Base-by-base conservation (phyloP, 495 filamentous ascomycete species). In the Penicillium longicatenatum region DNA sequence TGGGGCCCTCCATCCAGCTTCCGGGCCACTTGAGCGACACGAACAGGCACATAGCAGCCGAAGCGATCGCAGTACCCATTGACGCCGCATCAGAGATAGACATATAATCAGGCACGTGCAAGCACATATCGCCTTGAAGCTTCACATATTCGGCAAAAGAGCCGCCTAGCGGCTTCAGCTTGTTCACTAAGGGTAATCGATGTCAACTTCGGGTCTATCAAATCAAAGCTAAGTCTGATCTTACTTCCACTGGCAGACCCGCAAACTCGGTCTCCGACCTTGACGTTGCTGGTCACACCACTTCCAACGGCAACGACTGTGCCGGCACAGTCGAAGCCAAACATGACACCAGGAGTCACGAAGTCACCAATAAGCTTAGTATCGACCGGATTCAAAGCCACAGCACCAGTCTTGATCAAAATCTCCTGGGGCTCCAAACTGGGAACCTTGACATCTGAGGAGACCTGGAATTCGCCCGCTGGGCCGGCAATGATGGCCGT, bases 251-350 rank as follows among this genome's bases (percentile, higher is more conserved):
- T 17, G 17, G 20, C 48, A 10, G 16, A 19, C 5, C 48, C 48
- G 29, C 29, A 33, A 4, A 50, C 48, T 20, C 48, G 48, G 20
- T 50, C 48, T 6, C 68, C 68, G 3, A 71, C 44, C 9, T 41
- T 43, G 20, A 63, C 21, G 10, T 57, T 30, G 24, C 33, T 14
- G 1, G 46, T 35, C 3, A 62, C 69, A 43, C 63, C 62, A 8
- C 45, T 17, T 33, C 71, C 75, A 6, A 73, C 22, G n/a, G 66
- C 64, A 20, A 73, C 71, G 12, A 79, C 52, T 5, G 59, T 57
- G 4, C 77, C 78, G 11, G 74, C 63, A 45, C 74, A 79, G 53
- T 81, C 78, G 53, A 61, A 73, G 2, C 76, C 76, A 47, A 63
- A 55, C n/a, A 67, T 61, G 7, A 62, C 65, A 0, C 75, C 75